phyloP scores from a whole-genome alignment of 179 eudicot species.

The Drosera spatulata region DNA sequence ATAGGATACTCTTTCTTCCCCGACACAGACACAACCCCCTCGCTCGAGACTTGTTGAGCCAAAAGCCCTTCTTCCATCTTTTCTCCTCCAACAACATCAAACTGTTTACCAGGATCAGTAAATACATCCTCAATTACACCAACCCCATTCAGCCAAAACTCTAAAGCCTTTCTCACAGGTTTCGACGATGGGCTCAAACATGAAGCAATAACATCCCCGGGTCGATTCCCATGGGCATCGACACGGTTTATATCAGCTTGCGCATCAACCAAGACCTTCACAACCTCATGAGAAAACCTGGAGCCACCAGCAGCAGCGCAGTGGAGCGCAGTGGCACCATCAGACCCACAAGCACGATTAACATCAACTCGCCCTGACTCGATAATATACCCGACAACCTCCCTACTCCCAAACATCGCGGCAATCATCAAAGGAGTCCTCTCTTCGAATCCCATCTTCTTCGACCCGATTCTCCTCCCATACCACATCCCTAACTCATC shows the following conservation, averaged over 20 bases:
- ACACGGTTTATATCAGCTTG: conserved; percentile 40
- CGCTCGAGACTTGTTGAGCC: conserved; percentile 10
- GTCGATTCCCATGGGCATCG: conserved; percentile 38
- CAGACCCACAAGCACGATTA: conserved; percentile 29
- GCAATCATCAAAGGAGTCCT: conserved; percentile 66
- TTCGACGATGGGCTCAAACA: conserved; percentile 16
- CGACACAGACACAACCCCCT: neutral
- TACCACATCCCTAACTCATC: conserved; percentile 48
- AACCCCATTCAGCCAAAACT: no score
- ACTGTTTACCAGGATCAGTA: no score
- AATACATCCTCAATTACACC: no score
- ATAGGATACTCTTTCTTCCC: conserved; percentile 65
- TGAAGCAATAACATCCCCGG: conserved; percentile 42
- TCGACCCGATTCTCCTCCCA: conserved; percentile 34
- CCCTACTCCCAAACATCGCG: conserved; percentile 49
- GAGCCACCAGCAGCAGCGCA: conserved; percentile 61
- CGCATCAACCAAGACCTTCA: conserved; percentile 34
- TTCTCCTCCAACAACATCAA: no score
- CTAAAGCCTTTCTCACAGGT: no score
- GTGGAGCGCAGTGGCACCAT: conserved; percentile 55
- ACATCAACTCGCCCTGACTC: conserved; percentile 30
- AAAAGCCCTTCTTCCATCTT: conserved; percentile 7
- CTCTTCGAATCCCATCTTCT: conserved; percentile 39
- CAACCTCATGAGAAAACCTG: conserved; percentile 28
- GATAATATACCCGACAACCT: conserved; percentile 35